Evolutionary conservation across 2,329 filamentous ascomycete species (phyloP).

Genomic region (Epichloe sibirici): DNA sequence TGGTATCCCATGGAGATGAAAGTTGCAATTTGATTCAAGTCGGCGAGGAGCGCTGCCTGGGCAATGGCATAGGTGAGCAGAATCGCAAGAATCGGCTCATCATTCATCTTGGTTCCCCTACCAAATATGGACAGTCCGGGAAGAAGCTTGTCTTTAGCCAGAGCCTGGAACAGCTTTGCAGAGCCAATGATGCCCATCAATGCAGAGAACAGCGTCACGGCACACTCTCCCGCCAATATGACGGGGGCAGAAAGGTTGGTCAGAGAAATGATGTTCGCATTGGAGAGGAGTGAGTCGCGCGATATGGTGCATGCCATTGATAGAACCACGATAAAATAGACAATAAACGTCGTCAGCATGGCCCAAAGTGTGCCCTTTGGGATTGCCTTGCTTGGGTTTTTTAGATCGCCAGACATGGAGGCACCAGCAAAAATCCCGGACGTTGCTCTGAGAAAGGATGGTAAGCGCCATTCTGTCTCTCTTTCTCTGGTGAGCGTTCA

Average conservation of each 20-base stretch:
- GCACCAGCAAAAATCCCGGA: conserved; percentile 57
- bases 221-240: conserved; percentile 70
- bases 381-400: conserved; percentile 72
- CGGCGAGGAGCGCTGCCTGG: conserved; percentile 68
- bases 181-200: conserved; percentile 80
- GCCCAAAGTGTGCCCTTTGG: conserved; percentile 74
- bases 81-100: conserved; percentile 68
- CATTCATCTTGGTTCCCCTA: conserved; percentile 56
- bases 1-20: conserved; percentile 86
- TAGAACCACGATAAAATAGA: conserved; percentile 66
- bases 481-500: neutral
- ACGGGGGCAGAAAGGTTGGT: conserved; percentile 64
- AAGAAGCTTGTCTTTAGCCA: conserved; percentile 66
- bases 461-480: conserved; percentile 14
- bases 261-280: conserved; percentile 69
- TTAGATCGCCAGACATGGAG: conserved; percentile 81
- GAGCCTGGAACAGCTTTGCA: conserved; percentile 72
- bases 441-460: conserved; percentile 25
- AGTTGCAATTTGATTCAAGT: conserved; percentile 80
- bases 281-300: conserved; percentile 57
- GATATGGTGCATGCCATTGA: conserved; percentile 69
- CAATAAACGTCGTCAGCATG: conserved; percentile 60
- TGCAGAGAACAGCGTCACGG: conserved; percentile 72
- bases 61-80: conserved; percentile 63
- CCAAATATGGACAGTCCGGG: conserved; percentile 65